Conservation (phyloP, 2,329 filamentous ascomycete genomes). For the Zasmidium cellare region DNA sequence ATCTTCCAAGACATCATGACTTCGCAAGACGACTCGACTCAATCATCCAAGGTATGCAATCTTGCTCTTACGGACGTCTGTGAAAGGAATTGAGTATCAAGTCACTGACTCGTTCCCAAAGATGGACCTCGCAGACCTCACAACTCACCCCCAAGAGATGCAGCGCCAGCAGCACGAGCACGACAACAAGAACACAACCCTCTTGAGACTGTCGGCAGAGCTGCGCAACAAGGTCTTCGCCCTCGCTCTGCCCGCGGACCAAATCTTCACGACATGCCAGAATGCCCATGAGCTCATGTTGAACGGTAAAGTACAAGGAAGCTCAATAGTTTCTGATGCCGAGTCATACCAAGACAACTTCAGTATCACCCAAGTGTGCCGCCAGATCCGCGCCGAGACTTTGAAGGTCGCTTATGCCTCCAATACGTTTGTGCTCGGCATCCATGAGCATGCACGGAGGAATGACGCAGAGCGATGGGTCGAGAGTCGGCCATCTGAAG, state of each 20-base stretch:
- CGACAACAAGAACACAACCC: neutral
- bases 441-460: neutral
- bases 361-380: slow-evolving; percentile 10
- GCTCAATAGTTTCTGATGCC: neutral
- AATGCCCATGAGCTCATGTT: neutral
- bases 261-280: neutral
- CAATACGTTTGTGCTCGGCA: slow-evolving; percentile 8
- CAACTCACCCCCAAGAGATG: neutral
- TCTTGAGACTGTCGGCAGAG: slow-evolving; percentile 1
- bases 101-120: too few relatives aligned
- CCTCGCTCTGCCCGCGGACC: neutral
- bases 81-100: too few relatives aligned
- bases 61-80: too few relatives aligned
- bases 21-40: too few relatives aligned
- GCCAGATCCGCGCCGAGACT: slow-evolving; percentile 7
- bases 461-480: neutral
- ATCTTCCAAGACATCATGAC: too few relatives aligned
- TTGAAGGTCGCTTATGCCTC: slow-evolving; percentile 9
- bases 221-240: neutral
- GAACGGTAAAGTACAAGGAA: neutral
- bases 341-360: neutral
- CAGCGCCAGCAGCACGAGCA: neutral
- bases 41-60: too few relatives aligned
- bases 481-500: neutral
- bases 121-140: too few relatives aligned